phyloP scores from a whole-genome alignment of 495 filamentous ascomycete genomes.

The Rusavskia elegans region DNA sequence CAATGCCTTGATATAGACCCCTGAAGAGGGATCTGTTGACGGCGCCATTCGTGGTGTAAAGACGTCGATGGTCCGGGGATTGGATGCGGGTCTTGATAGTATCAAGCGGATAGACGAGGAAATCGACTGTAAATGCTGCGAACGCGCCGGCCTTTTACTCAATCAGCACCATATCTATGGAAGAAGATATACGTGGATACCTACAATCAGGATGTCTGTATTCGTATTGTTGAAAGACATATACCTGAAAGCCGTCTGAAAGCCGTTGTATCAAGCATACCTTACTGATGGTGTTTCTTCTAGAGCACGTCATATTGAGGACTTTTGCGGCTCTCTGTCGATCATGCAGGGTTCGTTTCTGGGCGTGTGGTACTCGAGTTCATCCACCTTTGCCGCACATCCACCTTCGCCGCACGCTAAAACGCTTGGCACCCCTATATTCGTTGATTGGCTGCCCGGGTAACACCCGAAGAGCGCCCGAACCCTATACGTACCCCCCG shows the following conservation, averaged over 20 bases:
- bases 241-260: not conserved
- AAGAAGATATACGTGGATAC: not conserved
- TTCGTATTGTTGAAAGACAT: constrained; percentile 26
- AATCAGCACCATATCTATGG: no score
- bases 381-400: no score
- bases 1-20: constrained; percentile 78
- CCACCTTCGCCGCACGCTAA: no score
- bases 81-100: constrained; percentile 79
- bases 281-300: no score
- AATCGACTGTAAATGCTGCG: constrained; percentile 65
- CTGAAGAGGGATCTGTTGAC: constrained; percentile 44
- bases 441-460: no score
- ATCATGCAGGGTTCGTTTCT: no score
- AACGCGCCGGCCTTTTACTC: constrained; percentile 53
- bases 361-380: no score
- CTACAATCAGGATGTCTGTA: constrained; percentile 34
- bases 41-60: constrained; percentile 39
- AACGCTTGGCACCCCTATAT: no score
- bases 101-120: constrained; percentile 70
- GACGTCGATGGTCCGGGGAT: constrained; percentile 48
- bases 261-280: not conserved
- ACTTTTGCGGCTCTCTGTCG: not conserved
- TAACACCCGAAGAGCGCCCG: no score
- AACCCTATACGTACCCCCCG: no score
- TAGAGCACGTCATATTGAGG: not conserved